These are phyloP conservation scores for Aspergillus pseudotamarii DNA, from an alignment of 2,329 filamentous ascomycete genomes.

Conservation along the genomic window DNA sequence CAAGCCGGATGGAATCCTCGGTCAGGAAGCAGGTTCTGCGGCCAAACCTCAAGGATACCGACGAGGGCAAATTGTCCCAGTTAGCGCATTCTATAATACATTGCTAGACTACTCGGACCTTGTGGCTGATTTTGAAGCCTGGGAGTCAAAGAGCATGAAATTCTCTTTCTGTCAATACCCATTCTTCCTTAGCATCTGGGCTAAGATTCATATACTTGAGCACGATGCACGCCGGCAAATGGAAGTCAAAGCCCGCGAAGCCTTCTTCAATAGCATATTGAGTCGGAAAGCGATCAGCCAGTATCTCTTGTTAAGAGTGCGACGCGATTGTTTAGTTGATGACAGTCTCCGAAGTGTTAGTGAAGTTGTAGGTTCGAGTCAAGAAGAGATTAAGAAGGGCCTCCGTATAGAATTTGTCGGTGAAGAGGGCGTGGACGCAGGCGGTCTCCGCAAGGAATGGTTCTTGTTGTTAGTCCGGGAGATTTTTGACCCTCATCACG, in stretches of 20 bases:
- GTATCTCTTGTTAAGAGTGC: slow-evolving; percentile 74
- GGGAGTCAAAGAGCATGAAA: slow-evolving; percentile 73
- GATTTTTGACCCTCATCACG: slow-evolving; percentile 87
- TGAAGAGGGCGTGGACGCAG: slow-evolving; percentile 89
- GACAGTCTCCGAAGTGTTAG: slow-evolving; percentile 85
- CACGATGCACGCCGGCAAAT: slow-evolving; percentile 87
- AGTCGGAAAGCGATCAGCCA: slow-evolving; percentile 73
- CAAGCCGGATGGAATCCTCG: slow-evolving; percentile 37
- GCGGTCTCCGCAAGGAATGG: slow-evolving; percentile 91
- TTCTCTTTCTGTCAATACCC: slow-evolving; percentile 93
- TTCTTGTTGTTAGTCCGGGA: slow-evolving; percentile 85
- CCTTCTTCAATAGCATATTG: slow-evolving; percentile 88
- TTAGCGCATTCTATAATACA: slow-evolving; percentile 85
- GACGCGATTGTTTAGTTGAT: slow-evolving; percentile 83
- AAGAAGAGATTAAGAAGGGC: slow-evolving; percentile 88
- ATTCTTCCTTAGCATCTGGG: slow-evolving; percentile 87
- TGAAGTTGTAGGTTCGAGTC: slow-evolving; percentile 76
- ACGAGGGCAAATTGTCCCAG: slow-evolving; percentile 71
- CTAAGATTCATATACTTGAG: slow-evolving; percentile 88
- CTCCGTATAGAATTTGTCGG: slow-evolving; percentile 82
- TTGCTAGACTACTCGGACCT: slow-evolving; percentile 85
- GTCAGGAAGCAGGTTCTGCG: slow-evolving; percentile 38
- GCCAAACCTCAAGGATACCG: slow-evolving; percentile 48
- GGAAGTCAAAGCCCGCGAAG: slow-evolving; percentile 83
- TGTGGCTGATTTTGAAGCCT: slow-evolving; percentile 81